A percentile compares a stretch with the other conserved stretches of the same genome.
These are phyloP conservation scores for Cyclospora cayetanensis DNA, from an alignment of 169 alveolate genomes.

Conservation along the genomic window DNA sequence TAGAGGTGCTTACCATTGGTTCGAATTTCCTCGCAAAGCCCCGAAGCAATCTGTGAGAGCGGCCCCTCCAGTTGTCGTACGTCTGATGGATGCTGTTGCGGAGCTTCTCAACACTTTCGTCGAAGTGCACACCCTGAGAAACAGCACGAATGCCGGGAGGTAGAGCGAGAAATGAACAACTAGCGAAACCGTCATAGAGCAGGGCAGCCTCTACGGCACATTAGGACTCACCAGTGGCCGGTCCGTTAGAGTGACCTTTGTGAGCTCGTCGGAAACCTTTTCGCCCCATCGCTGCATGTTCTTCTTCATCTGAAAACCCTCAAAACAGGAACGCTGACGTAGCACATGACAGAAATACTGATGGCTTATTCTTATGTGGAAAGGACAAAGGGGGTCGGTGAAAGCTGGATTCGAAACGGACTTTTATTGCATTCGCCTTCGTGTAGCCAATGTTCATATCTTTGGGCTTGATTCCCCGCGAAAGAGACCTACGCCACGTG, in stretches of 20 bases:
- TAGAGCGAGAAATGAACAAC: not conserved
- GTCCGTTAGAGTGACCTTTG: slow-evolving; percentile 90
- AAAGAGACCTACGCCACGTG: slow-evolving; percentile 83
- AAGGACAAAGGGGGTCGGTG: not conserved
- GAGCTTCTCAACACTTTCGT: slow-evolving; percentile 81
- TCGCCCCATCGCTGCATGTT: slow-evolving; percentile 89
- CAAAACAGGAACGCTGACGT: not conserved
- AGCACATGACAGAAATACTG: not conserved
- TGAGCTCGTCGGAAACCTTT: slow-evolving; percentile 85
- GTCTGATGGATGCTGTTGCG: slow-evolving; percentile 79
- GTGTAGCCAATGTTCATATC: slow-evolving; percentile 93
- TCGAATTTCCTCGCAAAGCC: slow-evolving; percentile 82
- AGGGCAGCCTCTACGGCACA: not conserved
- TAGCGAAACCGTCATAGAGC: not conserved
- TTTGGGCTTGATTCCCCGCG: slow-evolving; percentile 93
- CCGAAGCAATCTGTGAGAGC: slow-evolving; percentile 76
- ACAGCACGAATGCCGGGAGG: not conserved
- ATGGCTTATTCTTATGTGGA: not conserved
- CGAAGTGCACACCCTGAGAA: slow-evolving; percentile 76
- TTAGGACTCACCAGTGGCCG: slow-evolving; percentile 76
- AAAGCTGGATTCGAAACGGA: not conserved
- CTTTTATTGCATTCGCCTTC: slow-evolving; percentile 86
- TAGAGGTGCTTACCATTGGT: slow-evolving; percentile 75
- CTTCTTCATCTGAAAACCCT: slow-evolving; percentile 85
- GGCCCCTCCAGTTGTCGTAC: slow-evolving; percentile 79